Conservation (phyloP, 768 basidiomycete genomes). For the Mycena belliarum region DNA sequence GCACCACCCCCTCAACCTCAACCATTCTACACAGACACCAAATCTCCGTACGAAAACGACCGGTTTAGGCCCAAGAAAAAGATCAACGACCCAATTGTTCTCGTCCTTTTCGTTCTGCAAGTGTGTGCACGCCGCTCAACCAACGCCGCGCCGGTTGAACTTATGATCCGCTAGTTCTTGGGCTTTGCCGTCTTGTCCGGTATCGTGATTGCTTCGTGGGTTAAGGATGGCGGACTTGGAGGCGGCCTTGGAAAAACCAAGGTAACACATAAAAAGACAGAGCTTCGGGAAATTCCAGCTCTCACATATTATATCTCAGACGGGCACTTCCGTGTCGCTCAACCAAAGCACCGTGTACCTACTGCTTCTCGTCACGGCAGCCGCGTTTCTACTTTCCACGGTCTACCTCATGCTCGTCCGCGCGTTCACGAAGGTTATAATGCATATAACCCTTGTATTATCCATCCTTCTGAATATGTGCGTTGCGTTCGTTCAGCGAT, state of each 20-base stretch:
- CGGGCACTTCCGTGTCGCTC: slow-evolving; percentile 61
- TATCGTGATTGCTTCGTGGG: slow-evolving; percentile 63
- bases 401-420: slow-evolving; percentile 71
- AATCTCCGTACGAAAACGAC: slow-evolving; percentile 60
- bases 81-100: slow-evolving; percentile 72
- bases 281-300: too few relatives aligned
- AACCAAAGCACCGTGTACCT: slow-evolving; percentile 76
- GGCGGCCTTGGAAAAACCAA: slow-evolving; percentile 64
- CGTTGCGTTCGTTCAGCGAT: neutral
- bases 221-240: slow-evolving; percentile 63
- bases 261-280: too few relatives aligned
- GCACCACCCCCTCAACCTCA: slow-evolving; percentile 23
- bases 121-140: slow-evolving; percentile 32
- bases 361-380: slow-evolving; percentile 71
- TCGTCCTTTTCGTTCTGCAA: slow-evolving; percentile 72
- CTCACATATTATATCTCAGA: too few relatives aligned
- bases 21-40: slow-evolving; percentile 35
- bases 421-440: slow-evolving; percentile 69
- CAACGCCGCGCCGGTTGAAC: neutral
- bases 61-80: slow-evolving; percentile 68
- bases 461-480: too few relatives aligned
- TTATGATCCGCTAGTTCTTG: slow-evolving; percentile 44
- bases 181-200: slow-evolving; percentile 72
- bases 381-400: slow-evolving; percentile 64
- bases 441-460: slow-evolving; percentile 73